Evolutionary conservation across 495 filamentous ascomycete genomes (phyloP), one percentile per base, ranked within the genome.

Genomic region (Xylaria nigripes): DNA sequence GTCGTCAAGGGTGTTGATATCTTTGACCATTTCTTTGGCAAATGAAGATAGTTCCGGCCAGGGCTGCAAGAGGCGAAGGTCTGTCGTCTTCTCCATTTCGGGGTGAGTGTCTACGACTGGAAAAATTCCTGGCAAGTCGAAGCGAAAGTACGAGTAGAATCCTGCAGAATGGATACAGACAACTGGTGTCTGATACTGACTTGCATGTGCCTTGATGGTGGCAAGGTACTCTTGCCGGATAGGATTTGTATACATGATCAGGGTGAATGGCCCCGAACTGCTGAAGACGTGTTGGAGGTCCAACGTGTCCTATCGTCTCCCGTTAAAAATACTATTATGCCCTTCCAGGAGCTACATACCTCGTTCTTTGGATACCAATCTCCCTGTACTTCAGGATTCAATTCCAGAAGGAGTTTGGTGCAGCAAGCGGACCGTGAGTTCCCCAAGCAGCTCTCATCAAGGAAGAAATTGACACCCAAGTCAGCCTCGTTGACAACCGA

Each of bases 61-160:
- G 30, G 93, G 90, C 23, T 78, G 84, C 1, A 95, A 70, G 24
- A 97, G 76, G 36, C 94, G 85, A 49, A 99, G 78, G 56, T 99
- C 94, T 48, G 85, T 85, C 5, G 85, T 90, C 40, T 86, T 81
- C 40, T 88, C 85, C 23, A 88, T 84, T 54, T 96, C 91, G 1
- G 94, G 93, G 61, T 99, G 93, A 23, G 92, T 96, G 66, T 99
- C 91, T 61, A 97, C 88, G 60, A 97, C 89, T n/a, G 90, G 89
- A 58, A 94, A 96, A 8, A 79, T 80, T 18, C 79, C 72, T 3
- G 88, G 86, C 16, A 95, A 78, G 60, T 80, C 78, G 53, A 93
- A 74, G 3, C 83, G 84, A 67, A 96, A 92, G 32, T 85, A 85
- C 2, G 89, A 86, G 65, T 87, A 90, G 72, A 95, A 96, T 3